Base-by-base conservation (phyloP, 1,284 basidiomycete species). In the Peniophora sp. region DNA sequence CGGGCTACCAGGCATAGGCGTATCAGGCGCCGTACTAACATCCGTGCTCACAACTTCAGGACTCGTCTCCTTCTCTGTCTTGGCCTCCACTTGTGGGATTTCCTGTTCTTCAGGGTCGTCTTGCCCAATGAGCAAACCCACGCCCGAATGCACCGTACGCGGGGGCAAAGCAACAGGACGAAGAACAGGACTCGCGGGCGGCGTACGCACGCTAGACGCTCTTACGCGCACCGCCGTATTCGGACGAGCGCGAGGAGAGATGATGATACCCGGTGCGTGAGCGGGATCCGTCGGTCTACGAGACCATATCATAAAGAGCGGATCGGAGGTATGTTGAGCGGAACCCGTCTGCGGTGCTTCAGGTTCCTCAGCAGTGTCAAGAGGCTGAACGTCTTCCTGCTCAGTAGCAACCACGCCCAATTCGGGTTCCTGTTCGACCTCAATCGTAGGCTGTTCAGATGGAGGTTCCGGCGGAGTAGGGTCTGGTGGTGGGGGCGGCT, bases 221-320 rank as follows among this genome's bases (percentile, higher is more conserved):
- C 69, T 68, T 48, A 75, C 66, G 1, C 84, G 57, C 20, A 86
- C 65, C 52, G 77, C 65, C 2, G 68, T 66, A 19, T 85, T 83
- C 2, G 85, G 85, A 39, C 72, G 70, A 2, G 83, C 79, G 20
- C 61, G 67, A 0, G 78, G 72, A 1, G 83, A 83, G 23, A 87
- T 80, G 55, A 87, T 85, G 51, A 88, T 74, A 8, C 78, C 77
- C 2, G 82, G 83, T 0, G 84, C 84, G 50, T 65, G 62, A 2
- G 72, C 65, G 1, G 85, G 85, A 59, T 85, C 67, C 11, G 69
- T 66, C 0, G 85, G 85, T 25, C 82, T 74, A 23, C 76, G 73
- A 0, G 85, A 84, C 83, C 83, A 87, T 32, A 87, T 74, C 9
- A 77, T 81, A 69, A 73, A 83, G 34, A 63, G 55, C 8, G 48